Evolutionary conservation across 2,329 filamentous ascomycete genomes (phyloP).

Genomic region (Arthrobotrys iridis): DNA sequence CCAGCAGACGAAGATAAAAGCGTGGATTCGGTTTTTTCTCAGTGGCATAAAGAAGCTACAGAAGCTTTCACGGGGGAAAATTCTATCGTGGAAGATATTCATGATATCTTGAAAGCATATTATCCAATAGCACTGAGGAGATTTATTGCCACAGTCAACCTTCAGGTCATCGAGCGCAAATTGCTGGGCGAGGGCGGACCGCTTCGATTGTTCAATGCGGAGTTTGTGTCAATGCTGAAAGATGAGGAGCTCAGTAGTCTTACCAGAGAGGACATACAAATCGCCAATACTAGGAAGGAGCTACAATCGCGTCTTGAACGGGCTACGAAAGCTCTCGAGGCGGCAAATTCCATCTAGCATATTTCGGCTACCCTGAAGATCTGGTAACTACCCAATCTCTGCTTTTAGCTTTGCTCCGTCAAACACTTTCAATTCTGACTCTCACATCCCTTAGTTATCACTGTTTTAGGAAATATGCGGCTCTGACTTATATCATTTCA

Average conservation of each 20-base stretch:
- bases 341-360: background rate
- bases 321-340: background rate
- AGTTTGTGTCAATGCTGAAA: constrained; percentile 65
- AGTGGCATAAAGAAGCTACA: no score
- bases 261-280: constrained; percentile 67
- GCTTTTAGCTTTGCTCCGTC: no score
- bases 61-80: no score
- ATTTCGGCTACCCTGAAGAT: no score
- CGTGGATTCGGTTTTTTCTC: no score
- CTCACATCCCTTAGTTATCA: no score
- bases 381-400: no score
- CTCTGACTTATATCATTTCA: no score
- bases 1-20: no score
- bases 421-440: no score
- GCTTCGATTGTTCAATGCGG: constrained; percentile 66
- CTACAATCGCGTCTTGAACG: background rate
- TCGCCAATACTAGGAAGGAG: constrained; percentile 55
- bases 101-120: constrained; percentile 70
- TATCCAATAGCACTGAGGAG: constrained; percentile 71
- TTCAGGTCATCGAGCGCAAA: constrained; percentile 67
- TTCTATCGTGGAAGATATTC: constrained; percentile 63
- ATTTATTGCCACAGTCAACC: constrained; percentile 72
- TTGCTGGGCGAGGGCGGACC: constrained; percentile 66
- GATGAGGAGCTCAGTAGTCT: constrained; percentile 67
- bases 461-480: no score